Conservation (phyloP, 139 green algal genomes). For the Diplosphaera chodatii region DNA sequence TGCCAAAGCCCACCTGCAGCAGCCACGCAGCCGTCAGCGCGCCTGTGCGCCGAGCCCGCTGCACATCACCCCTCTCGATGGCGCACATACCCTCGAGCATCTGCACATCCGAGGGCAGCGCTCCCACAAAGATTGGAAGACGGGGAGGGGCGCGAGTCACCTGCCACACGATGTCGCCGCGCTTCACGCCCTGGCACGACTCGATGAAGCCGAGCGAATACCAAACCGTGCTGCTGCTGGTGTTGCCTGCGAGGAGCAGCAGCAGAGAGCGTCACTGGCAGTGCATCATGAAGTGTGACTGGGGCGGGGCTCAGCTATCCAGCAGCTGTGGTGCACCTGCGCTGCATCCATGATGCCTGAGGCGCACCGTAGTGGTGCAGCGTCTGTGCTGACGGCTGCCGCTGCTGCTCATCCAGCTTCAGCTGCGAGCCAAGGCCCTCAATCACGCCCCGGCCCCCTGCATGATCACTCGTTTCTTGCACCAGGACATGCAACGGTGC, state of each 20-base stretch:
- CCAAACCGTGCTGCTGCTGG: slow-evolving; percentile 76
- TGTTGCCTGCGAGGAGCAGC: slow-evolving; percentile 66
- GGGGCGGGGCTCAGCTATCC: no score
- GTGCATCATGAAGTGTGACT: no score
- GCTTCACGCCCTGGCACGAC: slow-evolving; percentile 43
- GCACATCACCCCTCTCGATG: no score
- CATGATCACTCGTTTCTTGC: background rate
- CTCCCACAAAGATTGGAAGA: no score
- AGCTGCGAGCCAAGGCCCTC: slow-evolving; percentile 74
- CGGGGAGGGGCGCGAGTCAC: no score
- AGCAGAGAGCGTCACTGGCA: no score
- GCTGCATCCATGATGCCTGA: no score
- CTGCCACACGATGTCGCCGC: slow-evolving; percentile 81
- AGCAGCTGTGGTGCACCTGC: no score
- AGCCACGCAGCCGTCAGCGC: no score
- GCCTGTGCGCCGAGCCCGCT: background rate
- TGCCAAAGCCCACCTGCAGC: slow-evolving; percentile 57
- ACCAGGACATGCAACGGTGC: no score
- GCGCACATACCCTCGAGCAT: no score
- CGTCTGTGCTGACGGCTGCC: slow-evolving; percentile 45
- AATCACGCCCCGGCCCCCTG: slow-evolving; percentile 69
- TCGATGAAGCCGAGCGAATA: slow-evolving; percentile 79
- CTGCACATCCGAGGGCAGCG: no score
- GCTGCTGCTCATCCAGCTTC: slow-evolving; percentile 32
- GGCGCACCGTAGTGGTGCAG: slow-evolving; percentile 35